Evolutionary conservation across 495 filamentous ascomycete genomes (phyloP).

Genomic region (Polyplosphaeria fusca): DNA sequence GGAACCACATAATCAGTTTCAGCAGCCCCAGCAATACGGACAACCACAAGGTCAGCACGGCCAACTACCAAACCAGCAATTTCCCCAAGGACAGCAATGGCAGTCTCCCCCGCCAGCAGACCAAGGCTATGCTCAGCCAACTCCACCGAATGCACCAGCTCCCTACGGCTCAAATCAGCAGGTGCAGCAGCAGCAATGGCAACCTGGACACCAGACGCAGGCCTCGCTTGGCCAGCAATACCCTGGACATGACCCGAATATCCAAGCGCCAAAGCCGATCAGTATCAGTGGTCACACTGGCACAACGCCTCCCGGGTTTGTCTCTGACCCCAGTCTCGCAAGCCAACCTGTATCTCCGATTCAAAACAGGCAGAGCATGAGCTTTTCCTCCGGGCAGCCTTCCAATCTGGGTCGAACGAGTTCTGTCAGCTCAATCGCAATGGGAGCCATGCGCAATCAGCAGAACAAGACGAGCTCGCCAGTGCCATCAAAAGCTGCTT

Average conservation of each 20-base stretch:
- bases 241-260: constrained; percentile 22
- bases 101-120: constrained; percentile 5
- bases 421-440: constrained; percentile 31
- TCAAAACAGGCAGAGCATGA: constrained; percentile 24
- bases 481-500: background rate
- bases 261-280: constrained; percentile 32
- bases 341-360: constrained; percentile 32
- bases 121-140: constrained; percentile 20
- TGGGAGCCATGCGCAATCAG: constrained; percentile 12
- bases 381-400: constrained; percentile 6
- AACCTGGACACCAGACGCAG: constrained; percentile 17
- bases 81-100: constrained; percentile 14
- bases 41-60: constrained; percentile 2
- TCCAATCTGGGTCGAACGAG: constrained; percentile 14
- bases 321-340: constrained; percentile 18
- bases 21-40: constrained; percentile 15
- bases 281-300: constrained; percentile 20
- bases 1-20: constrained; percentile 12
- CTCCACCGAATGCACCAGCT: constrained; percentile 7
- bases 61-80: constrained; percentile 10
- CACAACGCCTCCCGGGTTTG: constrained; percentile 20
- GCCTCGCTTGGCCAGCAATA: constrained; percentile 4
- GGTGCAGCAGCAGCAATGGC: constrained; percentile 19
- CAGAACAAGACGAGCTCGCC: constrained; percentile 6
- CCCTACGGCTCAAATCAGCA: constrained; percentile 5